phyloP scores from a whole-genome alignment of 306 rosid genomes.

The Citrullus mucosospermus region DNA sequence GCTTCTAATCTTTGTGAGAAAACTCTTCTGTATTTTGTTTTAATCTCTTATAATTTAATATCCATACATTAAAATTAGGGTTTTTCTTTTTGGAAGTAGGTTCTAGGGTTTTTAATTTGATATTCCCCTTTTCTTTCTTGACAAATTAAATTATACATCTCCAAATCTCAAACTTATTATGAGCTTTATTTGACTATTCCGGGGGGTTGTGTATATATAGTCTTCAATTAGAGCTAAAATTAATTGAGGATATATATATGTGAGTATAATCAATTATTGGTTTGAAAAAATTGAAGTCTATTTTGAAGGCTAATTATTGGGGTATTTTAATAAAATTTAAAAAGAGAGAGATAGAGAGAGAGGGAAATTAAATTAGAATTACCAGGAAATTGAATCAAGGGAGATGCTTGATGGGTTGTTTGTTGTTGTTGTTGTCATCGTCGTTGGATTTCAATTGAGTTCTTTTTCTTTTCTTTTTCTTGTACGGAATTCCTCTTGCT shows the following conservation, averaged over 20 bases:
- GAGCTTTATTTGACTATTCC: background rate
- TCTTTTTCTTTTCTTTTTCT: conserved; percentile 56
- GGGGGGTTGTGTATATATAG: background rate
- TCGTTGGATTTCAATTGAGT: conserved; percentile 22
- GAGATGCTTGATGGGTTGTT: conserved; percentile 26
- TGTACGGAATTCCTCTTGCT: conserved; percentile 49
- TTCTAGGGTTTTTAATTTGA: background rate
- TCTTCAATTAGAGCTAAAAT: background rate
- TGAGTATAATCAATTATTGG: background rate
- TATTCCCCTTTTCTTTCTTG: no score
- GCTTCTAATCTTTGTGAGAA: background rate
- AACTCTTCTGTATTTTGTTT: no score
- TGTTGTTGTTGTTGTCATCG: conserved; percentile 9
- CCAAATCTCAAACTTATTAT: no score
- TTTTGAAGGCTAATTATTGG: background rate
- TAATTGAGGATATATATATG: background rate
- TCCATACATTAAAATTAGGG: background rate
- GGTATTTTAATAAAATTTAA: background rate
- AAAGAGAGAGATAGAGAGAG: background rate
- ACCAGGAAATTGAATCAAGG: conserved; percentile 1
- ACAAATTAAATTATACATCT: no score
- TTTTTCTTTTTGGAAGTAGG: background rate
- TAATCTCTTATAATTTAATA: no score
- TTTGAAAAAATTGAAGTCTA: background rate
- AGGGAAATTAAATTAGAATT: background rate